phyloP scores from a whole-genome alignment of 176 grass and related monocot species.

The Oryza officinalis region DNA sequence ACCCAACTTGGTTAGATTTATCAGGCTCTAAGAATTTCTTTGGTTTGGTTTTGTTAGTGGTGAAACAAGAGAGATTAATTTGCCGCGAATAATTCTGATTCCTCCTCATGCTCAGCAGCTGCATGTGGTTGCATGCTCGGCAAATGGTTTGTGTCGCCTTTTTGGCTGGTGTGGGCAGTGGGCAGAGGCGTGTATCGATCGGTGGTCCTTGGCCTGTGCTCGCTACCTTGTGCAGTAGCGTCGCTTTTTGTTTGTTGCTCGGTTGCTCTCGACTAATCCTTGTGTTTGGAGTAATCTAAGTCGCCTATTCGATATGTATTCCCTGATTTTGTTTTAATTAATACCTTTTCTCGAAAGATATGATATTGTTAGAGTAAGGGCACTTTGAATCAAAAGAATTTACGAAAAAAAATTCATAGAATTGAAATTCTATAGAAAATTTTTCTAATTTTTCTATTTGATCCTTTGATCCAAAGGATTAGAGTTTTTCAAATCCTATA shows the following conservation, averaged over 20 bases:
- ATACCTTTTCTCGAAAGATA: neutral
- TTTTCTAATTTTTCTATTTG: too few relatives aligned
- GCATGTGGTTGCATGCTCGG: neutral
- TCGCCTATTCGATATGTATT: neutral
- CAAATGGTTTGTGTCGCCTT: neutral
- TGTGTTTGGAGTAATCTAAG: neutral
- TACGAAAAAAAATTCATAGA: too few relatives aligned
- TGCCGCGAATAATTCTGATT: conserved; percentile 4
- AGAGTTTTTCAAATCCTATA: too few relatives aligned
- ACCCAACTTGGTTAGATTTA: too few relatives aligned
- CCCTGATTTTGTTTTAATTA: neutral
- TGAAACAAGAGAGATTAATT: neutral
- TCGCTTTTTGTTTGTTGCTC: neutral
- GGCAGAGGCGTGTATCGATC: neutral
- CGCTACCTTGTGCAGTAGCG: neutral
- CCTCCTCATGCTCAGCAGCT: conserved; percentile 27
- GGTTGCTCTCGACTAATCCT: neutral
- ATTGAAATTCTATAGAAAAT: too few relatives aligned
- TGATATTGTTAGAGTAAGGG: neutral
- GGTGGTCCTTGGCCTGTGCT: neutral
- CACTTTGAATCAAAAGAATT: too few relatives aligned
- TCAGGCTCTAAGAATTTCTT: too few relatives aligned
- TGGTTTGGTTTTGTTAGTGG: neutral
- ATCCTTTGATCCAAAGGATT: too few relatives aligned
- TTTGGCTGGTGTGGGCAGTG: neutral